phyloP scores from a whole-genome alignment of 169 alveolate species.

The Plasmodium reichenowi region DNA sequence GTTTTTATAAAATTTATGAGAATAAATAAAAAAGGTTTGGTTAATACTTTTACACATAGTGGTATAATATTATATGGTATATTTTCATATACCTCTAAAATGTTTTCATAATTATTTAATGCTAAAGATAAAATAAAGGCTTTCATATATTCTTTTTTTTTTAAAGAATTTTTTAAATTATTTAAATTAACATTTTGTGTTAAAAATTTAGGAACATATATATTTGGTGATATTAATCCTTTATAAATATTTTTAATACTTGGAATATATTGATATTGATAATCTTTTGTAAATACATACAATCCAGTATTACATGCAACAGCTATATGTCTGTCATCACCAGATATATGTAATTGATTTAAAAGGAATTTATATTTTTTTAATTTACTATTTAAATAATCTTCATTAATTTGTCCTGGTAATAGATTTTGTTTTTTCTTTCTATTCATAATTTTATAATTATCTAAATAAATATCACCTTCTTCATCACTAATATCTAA shows the following conservation, averaged over 20 bases:
- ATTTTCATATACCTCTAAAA: slow-evolving; percentile 80
- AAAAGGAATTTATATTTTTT: slow-evolving; percentile 67
- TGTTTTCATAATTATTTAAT: slow-evolving; percentile 84
- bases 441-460: slow-evolving; percentile 36
- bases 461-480: slow-evolving; percentile 39
- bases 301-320: slow-evolving; percentile 79
- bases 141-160: slow-evolving; percentile 80
- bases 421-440: slow-evolving; percentile 41
- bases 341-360: slow-evolving; percentile 68
- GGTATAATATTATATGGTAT: slow-evolving; percentile 81
- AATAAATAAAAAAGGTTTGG: slow-evolving; percentile 68
- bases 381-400: slow-evolving; percentile 27
- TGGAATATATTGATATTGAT: slow-evolving; percentile 74
- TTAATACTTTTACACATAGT: slow-evolving; percentile 57
- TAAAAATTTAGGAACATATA: slow-evolving; percentile 85
- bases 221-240: slow-evolving; percentile 46
- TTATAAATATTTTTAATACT: slow-evolving; percentile 39
- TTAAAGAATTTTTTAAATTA: slow-evolving; percentile 78
- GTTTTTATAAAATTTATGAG: slow-evolving; percentile 73
- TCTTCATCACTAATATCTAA: slow-evolving; percentile 67
- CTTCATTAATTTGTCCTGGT: slow-evolving; percentile 60
- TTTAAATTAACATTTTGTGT: slow-evolving; percentile 86
- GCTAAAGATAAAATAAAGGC: slow-evolving; percentile 88
- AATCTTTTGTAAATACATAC: slow-evolving; percentile 74
- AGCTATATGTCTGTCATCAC: slow-evolving; percentile 78